Evolutionary conservation across 306 rosid species (phyloP).

Genomic region (Fagus sylvatica): DNA sequence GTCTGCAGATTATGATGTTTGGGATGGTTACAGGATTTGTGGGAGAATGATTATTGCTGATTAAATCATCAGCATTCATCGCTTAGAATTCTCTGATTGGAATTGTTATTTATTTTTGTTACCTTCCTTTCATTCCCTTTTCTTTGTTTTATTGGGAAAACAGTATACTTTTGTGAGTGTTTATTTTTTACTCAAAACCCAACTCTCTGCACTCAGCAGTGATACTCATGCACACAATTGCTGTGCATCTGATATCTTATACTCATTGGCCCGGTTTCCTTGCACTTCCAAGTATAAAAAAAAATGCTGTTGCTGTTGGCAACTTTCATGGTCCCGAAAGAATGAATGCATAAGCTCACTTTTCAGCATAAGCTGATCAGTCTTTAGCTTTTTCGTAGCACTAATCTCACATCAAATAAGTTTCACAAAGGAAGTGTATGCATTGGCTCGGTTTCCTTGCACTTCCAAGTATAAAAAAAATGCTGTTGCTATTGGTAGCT

Average conservation of each 20-base stretch:
- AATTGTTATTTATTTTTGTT: slow-evolving; percentile 20
- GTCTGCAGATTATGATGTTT: slow-evolving; percentile 18
- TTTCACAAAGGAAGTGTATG: no score
- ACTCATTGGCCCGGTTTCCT: slow-evolving; percentile 1
- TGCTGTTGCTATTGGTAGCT: no score
- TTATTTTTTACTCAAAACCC: neutral
- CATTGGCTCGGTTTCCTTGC: no score
- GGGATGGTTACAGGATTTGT: slow-evolving; percentile 22
- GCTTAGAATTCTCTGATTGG: slow-evolving; percentile 26
- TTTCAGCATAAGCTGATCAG: no score
- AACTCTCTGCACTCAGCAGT: slow-evolving; percentile 11
- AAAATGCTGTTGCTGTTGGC: neutral
- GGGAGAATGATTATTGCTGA: slow-evolving; percentile 28
- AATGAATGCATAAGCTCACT: neutral
- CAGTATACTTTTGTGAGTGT: slow-evolving; percentile 1
- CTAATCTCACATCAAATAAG: no score
- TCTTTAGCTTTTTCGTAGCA: no score
- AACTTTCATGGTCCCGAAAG: neutral
- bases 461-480: no score
- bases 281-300: neutral
- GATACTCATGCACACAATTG: slow-evolving; percentile 37
- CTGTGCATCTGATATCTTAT: slow-evolving; percentile 28
- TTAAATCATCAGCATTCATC: slow-evolving; percentile 24
- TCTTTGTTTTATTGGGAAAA: slow-evolving; percentile 9
- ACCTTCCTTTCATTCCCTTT: slow-evolving; percentile 15